Percentiles rank a stretch among this genome's conserved stretches.
phyloP scores from a whole-genome alignment of 1,139 yeast genomes.

The Insectozyma bohioensis region DNA sequence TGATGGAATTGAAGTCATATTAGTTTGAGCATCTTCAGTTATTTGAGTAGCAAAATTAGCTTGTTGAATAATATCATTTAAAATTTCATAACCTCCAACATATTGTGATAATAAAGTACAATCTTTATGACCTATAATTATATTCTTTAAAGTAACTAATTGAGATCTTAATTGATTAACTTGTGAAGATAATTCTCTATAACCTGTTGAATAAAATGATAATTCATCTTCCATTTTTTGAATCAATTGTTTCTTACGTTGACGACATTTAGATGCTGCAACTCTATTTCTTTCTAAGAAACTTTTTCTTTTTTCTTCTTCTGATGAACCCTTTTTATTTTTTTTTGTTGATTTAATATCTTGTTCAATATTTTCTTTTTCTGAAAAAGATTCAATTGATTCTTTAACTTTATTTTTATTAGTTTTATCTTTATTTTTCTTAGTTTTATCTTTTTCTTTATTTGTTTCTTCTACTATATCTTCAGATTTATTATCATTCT shows the following conservation, averaged over 20 bases:
- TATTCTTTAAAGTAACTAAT: constrained; percentile 48
- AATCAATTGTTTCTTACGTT: constrained; percentile 87
- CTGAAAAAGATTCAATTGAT: too few species aligned
- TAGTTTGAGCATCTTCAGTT: constrained; percentile 17
- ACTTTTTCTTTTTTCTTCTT: constrained; percentile 66
- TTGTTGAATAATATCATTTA: constrained; percentile 33
- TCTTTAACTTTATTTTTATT: too few species aligned
- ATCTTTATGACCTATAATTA: constrained; percentile 38
- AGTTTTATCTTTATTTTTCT: too few species aligned
- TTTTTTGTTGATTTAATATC: constrained; percentile 1
- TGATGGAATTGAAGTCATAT: constrained; percentile 19
- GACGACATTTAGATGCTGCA: constrained; percentile 95
- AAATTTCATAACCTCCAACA: constrained; percentile 39
- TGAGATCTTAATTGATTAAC: constrained; percentile 59
- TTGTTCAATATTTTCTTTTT: background rate
- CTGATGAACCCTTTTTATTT: constrained; percentile 9
- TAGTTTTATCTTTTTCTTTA: background rate
- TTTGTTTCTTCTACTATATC: background rate
- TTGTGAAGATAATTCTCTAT: constrained; percentile 63
- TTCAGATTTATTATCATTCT: background rate
- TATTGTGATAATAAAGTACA: constrained; percentile 35
- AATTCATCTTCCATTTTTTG: constrained; percentile 79
- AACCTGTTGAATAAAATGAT: constrained; percentile 67
- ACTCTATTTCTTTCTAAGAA: constrained; percentile 89
- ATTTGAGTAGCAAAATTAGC: constrained; percentile 27